A percentile compares a stretch with the other conserved stretches of the same genome.
Conservation (phyloP, 352 stramenopile genomes). For the Globisporangium okanoganense region DNA sequence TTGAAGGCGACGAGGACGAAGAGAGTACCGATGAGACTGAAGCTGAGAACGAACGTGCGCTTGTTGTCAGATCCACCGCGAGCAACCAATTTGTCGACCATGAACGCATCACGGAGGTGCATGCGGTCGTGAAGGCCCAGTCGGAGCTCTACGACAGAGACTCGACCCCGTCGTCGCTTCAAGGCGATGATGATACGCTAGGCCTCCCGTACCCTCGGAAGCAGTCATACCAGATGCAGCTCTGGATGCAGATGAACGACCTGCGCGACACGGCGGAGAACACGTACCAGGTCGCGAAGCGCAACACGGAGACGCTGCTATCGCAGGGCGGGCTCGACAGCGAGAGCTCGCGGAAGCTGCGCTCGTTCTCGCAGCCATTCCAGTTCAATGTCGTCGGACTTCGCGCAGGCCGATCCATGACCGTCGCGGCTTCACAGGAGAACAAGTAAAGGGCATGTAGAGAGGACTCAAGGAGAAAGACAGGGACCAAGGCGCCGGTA, state of each 20-base stretch:
- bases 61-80: not conserved
- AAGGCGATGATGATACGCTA: constrained; percentile 3
- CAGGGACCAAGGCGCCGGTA: not conserved
- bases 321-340: constrained; percentile 14
- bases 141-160: constrained; percentile 10
- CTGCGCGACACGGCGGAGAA: constrained; percentile 54
- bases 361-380: constrained; percentile 17
- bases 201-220: constrained; percentile 20
- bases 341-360: constrained; percentile 10
- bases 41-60: not conserved
- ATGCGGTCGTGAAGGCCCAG: constrained; percentile 10
- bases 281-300: constrained; percentile 58
- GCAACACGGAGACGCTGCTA: constrained; percentile 50
- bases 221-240: constrained; percentile 56
- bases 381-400: constrained; percentile 18
- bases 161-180: not conserved
- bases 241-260: constrained; percentile 74
- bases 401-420: constrained; percentile 12
- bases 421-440: not conserved
- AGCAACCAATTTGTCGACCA: not conserved
- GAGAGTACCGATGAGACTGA: constrained; percentile 16
- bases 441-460: not conserved
- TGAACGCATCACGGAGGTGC: constrained; percentile 13
- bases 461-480: not conserved
- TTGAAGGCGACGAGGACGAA: constrained; percentile 28